phyloP scores from a whole-genome alignment of 1,284 basidiomycete genomes.

The Lignosus rhinocerotis region DNA sequence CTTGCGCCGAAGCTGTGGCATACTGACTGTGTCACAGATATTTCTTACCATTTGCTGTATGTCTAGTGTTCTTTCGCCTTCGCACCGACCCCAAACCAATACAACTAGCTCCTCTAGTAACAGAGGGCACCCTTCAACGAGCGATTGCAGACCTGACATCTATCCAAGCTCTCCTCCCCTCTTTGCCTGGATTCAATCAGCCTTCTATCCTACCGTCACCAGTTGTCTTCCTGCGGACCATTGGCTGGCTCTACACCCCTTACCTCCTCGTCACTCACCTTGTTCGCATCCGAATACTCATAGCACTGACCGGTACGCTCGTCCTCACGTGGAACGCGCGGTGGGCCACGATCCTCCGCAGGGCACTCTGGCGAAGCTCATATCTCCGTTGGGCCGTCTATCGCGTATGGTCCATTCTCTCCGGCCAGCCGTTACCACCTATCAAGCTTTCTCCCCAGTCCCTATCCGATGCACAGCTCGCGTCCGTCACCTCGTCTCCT shows the following conservation, averaged over 20 bases:
- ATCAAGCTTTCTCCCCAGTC: slow-evolving; percentile 24
- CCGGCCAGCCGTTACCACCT: slow-evolving; percentile 52
- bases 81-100: slow-evolving; percentile 32
- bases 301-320: slow-evolving; percentile 61
- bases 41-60: slow-evolving; percentile 43
- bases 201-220: slow-evolving; percentile 28
- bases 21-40: slow-evolving; percentile 33
- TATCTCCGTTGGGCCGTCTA: slow-evolving; percentile 63
- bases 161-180: slow-evolving; percentile 53
- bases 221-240: slow-evolving; percentile 45
- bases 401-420: slow-evolving; percentile 47
- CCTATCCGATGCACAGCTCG: slow-evolving; percentile 33
- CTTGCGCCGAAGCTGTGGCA: too few relatives aligned
- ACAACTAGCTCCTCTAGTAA: slow-evolving; percentile 41
- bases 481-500: slow-evolving; percentile 23
- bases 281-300: slow-evolving; percentile 57
- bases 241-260: slow-evolving; percentile 54
- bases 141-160: slow-evolving; percentile 55
- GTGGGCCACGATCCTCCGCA: slow-evolving; percentile 56
- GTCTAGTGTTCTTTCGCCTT: slow-evolving; percentile 36
- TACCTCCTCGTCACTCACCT: slow-evolving; percentile 59
- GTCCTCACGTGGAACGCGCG: slow-evolving; percentile 65
- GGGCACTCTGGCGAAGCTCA: slow-evolving; percentile 62
- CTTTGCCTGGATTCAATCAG: slow-evolving; percentile 24
- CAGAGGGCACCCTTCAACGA: slow-evolving; percentile 62